A percentile compares a stretch with the other conserved stretches of the same genome.
Conservation (phyloP, 306 rosid genomes). For the Vigna reflexopilosa region DNA sequence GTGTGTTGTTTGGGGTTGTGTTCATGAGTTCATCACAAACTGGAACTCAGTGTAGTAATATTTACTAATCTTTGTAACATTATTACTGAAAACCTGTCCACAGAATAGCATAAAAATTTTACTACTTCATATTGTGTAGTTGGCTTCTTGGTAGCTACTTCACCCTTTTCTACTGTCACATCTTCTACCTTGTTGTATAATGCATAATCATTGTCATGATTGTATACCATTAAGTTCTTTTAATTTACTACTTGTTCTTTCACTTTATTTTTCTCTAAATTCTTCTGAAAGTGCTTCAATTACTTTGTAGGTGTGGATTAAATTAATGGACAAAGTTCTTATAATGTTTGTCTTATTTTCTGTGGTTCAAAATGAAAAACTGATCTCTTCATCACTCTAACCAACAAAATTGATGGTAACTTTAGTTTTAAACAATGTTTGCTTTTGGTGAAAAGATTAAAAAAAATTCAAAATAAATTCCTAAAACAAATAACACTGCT, state of each 20-base stretch:
- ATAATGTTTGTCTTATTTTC: too few relatives aligned
- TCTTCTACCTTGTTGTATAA: neutral
- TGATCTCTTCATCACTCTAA: too few relatives aligned
- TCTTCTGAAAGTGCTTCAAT: neutral
- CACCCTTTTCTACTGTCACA: slow-evolving; percentile 10
- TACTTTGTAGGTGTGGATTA: neutral
- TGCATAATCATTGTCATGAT: neutral
- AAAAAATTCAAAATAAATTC: too few relatives aligned
- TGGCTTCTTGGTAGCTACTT: too few relatives aligned
- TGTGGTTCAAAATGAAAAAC: too few relatives aligned
- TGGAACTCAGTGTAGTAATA: slow-evolving; percentile 1
- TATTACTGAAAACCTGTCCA: slow-evolving; percentile 29
- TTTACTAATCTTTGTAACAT: neutral
- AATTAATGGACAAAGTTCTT: too few relatives aligned
- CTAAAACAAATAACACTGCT: too few relatives aligned
- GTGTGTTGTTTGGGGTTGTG: slow-evolving; percentile 33
- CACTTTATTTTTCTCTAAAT: neutral
- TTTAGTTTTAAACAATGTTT: neutral
- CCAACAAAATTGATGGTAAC: neutral
- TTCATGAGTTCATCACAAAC: slow-evolving; percentile 22
- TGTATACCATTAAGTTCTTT: too few relatives aligned
- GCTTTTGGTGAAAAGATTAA: neutral
- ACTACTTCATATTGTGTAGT: slow-evolving; percentile 27
- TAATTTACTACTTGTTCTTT: neutral
- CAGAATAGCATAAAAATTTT: slow-evolving; percentile 41